phyloP scores from a whole-genome alignment of 176 grass and related monocot genomes.

The Ensete glaucum region DNA sequence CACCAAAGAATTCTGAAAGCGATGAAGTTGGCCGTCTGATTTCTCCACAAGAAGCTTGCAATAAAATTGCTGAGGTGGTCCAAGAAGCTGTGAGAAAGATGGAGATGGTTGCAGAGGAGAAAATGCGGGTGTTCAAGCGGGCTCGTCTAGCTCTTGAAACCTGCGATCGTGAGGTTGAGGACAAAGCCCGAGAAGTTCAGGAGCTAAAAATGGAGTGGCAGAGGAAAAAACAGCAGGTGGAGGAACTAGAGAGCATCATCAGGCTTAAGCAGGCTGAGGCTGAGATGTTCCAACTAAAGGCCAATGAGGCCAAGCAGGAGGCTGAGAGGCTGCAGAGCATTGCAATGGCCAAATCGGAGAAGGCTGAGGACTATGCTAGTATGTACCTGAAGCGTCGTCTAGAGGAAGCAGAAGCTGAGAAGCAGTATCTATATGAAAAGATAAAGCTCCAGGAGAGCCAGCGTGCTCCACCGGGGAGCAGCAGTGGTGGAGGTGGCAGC shows the following conservation, averaged over 20 bases:
- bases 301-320: conserved; percentile 61
- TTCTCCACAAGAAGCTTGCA: conserved; percentile 67
- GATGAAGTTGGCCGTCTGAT: conserved; percentile 56
- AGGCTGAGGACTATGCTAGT: conserved; percentile 69
- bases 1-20: conserved; percentile 33
- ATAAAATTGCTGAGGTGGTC: conserved; percentile 58
- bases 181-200: conserved; percentile 44
- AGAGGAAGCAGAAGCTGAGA: conserved; percentile 89
- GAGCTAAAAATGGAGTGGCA: conserved; percentile 39
- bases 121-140: conserved; percentile 39
- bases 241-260: conserved; percentile 68
- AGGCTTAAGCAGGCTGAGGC: conserved; percentile 66
- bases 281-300: conserved; percentile 93
- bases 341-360: conserved; percentile 52
- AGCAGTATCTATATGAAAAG: conserved; percentile 61
- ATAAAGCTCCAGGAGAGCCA: conserved; percentile 73
- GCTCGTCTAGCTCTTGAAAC: conserved; percentile 38
- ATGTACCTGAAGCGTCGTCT: conserved; percentile 68
- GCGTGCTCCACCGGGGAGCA: neutral
- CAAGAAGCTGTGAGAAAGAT: conserved; percentile 73
- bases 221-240: conserved; percentile 47
- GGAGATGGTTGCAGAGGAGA: conserved; percentile 76
- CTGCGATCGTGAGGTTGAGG: conserved; percentile 55
- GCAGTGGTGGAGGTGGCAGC: neutral
- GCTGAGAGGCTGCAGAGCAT: conserved; percentile 68